Conservation (phyloP, 179 eudicot genomes). For the Vitellaria paradoxa region DNA sequence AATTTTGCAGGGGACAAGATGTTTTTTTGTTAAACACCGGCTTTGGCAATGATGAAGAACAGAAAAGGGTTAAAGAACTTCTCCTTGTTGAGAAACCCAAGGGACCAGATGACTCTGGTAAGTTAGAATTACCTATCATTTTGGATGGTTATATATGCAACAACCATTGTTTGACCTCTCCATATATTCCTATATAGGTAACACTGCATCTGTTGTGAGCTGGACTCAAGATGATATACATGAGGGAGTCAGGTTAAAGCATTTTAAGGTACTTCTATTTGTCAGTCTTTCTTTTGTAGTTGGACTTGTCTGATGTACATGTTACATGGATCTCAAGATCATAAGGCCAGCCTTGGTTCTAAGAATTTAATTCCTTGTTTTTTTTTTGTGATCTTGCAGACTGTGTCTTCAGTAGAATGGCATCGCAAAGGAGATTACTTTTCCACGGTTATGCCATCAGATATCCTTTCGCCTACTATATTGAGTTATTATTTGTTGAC, state of each 20-base stretch:
- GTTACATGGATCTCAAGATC: background rate
- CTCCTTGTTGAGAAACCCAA: conserved; percentile 44
- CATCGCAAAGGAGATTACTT: conserved; percentile 98
- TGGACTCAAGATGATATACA: conserved; percentile 75
- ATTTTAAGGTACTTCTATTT: conserved; percentile 63
- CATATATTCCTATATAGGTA: conserved; percentile 32
- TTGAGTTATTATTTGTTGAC: background rate
- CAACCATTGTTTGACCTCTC: background rate
- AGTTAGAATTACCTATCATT: conserved; percentile 21
- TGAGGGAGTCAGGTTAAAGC: conserved; percentile 70
- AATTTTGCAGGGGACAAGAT: conserved; percentile 63
- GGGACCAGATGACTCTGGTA: conserved; percentile 66
- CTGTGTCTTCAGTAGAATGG: conserved; percentile 91
- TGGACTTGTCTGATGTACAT: background rate
- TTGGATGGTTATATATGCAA: background rate
- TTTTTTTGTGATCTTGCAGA: conserved; percentile 43
- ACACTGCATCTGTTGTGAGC: conserved; percentile 41
- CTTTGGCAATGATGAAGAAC: conserved; percentile 67
- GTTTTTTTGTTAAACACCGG: conserved; percentile 69
- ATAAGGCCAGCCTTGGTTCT: background rate
- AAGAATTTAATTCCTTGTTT: background rate
- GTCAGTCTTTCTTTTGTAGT: conserved; percentile 11
- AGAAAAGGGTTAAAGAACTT: conserved; percentile 59
- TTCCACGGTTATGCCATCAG: conserved; percentile 83
- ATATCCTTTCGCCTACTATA: conserved; percentile 65